phyloP scores from a whole-genome alignment of 2,329 filamentous ascomycete species.

The Trichoderma sp. region DNA sequence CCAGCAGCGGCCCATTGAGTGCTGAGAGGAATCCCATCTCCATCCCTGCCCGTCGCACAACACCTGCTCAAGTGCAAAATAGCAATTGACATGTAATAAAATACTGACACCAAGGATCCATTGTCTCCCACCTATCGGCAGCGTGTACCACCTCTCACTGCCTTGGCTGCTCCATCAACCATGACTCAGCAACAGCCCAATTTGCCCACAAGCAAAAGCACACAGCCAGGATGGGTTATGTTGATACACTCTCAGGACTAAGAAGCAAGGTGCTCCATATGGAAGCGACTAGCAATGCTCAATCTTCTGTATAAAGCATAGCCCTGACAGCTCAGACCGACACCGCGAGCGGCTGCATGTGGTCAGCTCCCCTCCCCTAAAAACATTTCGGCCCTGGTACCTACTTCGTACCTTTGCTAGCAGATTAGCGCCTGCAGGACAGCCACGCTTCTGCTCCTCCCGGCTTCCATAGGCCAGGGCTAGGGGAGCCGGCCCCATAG shows the following conservation, averaged over 20 bases:
- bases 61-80: not conserved
- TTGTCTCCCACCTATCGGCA: not conserved
- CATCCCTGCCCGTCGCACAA: not conserved
- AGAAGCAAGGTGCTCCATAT: not conserved
- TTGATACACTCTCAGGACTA: not conserved
- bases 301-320: not conserved
- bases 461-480: slow-evolving; percentile 12
- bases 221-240: not conserved
- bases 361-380: not conserved
- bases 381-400: not conserved
- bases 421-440: slow-evolving; percentile 19
- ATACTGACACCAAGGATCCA: not conserved
- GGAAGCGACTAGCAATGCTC: not conserved
- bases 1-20: not conserved
- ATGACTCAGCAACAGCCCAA: not conserved
- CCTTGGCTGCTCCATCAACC: not conserved
- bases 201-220: no score
- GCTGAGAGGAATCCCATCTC: not conserved
- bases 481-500: not conserved
- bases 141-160: not conserved
- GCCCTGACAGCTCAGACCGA: slow-evolving; percentile 9
- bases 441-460: slow-evolving; percentile 1
- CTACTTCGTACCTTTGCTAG: not conserved
- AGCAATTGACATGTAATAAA: not conserved
- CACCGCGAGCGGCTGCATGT: not conserved